phyloP scores from a whole-genome alignment of 192 early-diverging fungal genomes.

The Podila epicladia region DNA sequence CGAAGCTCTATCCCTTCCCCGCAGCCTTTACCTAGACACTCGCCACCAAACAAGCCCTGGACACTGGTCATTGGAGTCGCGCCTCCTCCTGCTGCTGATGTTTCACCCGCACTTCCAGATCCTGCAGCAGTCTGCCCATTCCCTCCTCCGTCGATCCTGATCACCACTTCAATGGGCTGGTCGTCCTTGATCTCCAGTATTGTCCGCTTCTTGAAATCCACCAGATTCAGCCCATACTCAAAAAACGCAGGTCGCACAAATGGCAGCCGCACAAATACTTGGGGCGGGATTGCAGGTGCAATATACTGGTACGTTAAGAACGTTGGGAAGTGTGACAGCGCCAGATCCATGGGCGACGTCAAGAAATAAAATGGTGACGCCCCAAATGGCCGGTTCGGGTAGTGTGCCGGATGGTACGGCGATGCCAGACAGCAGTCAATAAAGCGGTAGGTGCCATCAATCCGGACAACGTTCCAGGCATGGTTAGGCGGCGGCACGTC shows the following conservation, averaged over 20 bases:
- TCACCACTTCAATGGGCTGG: slow-evolving; percentile 18
- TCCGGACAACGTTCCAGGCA: slow-evolving; percentile 52
- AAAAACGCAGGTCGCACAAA: slow-evolving; percentile 58
- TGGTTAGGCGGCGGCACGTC: slow-evolving; percentile 36
- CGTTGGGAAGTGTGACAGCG: slow-evolving; percentile 42
- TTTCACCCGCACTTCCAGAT: slow-evolving; percentile 4
- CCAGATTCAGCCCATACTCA: slow-evolving; percentile 46
- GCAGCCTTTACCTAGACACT: slow-evolving; percentile 41
- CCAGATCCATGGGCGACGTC: slow-evolving; percentile 41
- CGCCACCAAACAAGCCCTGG: slow-evolving; percentile 17
- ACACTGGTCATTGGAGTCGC: not conserved
- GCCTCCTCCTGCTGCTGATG: slow-evolving; percentile 15
- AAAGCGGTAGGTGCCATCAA: slow-evolving; percentile 62
- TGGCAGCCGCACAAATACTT: slow-evolving; percentile 53
- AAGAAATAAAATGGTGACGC: slow-evolving; percentile 51
- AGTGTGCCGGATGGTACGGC: slow-evolving; percentile 53
- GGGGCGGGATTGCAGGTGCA: slow-evolving; percentile 40
- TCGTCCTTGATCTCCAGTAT: slow-evolving; percentile 46
- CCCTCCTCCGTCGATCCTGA: slow-evolving; percentile 21
- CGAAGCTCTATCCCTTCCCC: slow-evolving; percentile 33
- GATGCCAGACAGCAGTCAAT: slow-evolving; percentile 65
- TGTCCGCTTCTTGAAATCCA: slow-evolving; percentile 36
- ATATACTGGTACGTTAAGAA: slow-evolving; percentile 54
- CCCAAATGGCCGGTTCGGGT: slow-evolving; percentile 23
- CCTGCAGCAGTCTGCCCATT: not conserved